phyloP scores from a whole-genome alignment of 306 rosid species.

The Senna siamea region DNA sequence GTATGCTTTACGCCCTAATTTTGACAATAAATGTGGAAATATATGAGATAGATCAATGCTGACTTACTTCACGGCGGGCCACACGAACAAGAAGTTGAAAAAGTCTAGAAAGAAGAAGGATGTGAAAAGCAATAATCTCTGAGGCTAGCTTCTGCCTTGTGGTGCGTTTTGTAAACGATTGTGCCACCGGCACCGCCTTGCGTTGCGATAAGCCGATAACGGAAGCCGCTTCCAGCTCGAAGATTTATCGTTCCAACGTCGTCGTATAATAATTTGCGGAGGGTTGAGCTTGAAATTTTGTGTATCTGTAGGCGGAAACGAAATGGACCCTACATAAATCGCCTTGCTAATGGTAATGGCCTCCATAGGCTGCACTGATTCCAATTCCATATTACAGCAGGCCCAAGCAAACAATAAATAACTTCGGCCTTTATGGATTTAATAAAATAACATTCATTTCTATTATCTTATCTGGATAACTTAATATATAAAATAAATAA shows the following conservation, averaged over 20 bases:
- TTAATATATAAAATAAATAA: too few relatives aligned
- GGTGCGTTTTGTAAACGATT: background rate
- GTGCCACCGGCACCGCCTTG: background rate
- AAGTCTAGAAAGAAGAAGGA: background rate
- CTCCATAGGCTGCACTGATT: too few relatives aligned
- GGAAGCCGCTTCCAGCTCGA: background rate
- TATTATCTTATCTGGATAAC: too few relatives aligned
- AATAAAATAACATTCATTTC: too few relatives aligned
- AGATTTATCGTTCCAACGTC: background rate
- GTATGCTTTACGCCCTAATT: background rate
- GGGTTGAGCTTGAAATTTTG: background rate
- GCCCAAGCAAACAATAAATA: background rate
- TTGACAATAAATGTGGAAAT: background rate
- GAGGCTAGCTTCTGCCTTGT: background rate
- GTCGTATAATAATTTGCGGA: background rate
- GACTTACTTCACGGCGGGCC: slow-evolving; percentile 15
- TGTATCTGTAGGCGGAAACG: background rate
- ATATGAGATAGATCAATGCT: background rate
- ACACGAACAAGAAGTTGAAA: background rate
- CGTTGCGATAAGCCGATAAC: background rate
- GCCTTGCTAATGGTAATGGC: too few relatives aligned
- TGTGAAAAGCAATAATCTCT: background rate
- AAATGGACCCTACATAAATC: background rate
- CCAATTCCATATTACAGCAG: background rate
- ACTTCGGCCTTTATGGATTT: background rate